These are phyloP conservation scores for Crithidia bombi DNA, from an alignment of 208 protist species.

Conservation along the genomic window DNA sequence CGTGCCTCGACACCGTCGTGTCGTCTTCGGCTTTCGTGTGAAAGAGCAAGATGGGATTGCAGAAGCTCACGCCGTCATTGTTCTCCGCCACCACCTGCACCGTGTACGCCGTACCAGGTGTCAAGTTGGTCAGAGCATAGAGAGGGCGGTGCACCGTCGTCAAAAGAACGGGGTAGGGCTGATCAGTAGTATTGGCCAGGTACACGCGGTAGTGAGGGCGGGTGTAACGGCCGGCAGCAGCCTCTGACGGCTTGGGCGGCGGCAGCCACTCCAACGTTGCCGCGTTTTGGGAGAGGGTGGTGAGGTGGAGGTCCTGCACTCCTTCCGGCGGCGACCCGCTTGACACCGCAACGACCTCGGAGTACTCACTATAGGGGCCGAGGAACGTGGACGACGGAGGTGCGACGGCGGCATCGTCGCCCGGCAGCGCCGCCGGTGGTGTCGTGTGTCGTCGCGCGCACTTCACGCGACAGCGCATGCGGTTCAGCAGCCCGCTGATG, in stretches of 20 bases:
- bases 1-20: conserved; percentile 42
- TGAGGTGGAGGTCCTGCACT: conserved; percentile 61
- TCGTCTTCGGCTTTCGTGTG: conserved; percentile 71
- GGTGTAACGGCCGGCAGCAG: conserved; percentile 31
- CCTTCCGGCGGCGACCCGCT: conserved; percentile 84
- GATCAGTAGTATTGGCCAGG: conserved; percentile 46
- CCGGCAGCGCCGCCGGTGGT: neutral
- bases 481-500: conserved; percentile 49
- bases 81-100: conserved; percentile 86
- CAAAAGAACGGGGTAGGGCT: conserved; percentile 44
- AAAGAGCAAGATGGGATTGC: conserved; percentile 83
- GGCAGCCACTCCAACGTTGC: conserved; percentile 78
- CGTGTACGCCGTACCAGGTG: conserved; percentile 78
- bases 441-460: conserved; percentile 34
- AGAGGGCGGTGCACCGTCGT: conserved; percentile 38
- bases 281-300: conserved; percentile 54
- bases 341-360: conserved; percentile 67
- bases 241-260: conserved; percentile 37
- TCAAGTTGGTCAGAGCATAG: conserved; percentile 63
- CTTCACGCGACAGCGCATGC: conserved; percentile 87
- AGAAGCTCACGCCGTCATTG: conserved; percentile 78
- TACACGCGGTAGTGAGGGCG: conserved; percentile 70
- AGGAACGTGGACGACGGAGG: conserved; percentile 3
- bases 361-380: conserved; percentile 76
- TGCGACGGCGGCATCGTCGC: neutral